Percentiles rank a stretch among this genome's conserved stretches.
phyloP scores from a whole-genome alignment of 257 asterid species.

The Penstemon barbatus region DNA sequence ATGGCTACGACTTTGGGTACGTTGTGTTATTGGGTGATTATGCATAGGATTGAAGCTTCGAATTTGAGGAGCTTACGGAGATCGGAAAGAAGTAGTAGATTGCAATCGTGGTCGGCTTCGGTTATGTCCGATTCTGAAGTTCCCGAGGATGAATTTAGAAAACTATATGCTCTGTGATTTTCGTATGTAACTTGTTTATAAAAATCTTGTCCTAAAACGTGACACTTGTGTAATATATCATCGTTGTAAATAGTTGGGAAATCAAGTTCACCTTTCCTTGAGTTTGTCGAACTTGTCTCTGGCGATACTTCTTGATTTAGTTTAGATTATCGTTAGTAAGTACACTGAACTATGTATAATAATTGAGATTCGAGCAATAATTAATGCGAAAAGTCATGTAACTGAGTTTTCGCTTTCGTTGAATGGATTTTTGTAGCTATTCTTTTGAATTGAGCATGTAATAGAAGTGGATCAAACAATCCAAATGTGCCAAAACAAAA shows the following conservation, averaged over 20 bases:
- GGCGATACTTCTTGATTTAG: no score
- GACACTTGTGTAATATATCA: constrained; percentile 2
- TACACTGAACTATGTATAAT: no score
- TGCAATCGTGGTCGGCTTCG: constrained; percentile 52
- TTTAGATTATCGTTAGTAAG: no score
- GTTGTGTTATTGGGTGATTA: constrained; percentile 66
- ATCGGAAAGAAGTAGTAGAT: constrained; percentile 53
- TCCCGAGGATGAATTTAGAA: constrained; percentile 51
- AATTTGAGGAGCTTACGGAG: constrained; percentile 55
- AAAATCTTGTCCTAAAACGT: not conserved
- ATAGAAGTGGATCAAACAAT: constrained; percentile 23
- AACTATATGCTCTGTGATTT: constrained; percentile 65
- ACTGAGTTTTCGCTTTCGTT: not conserved
- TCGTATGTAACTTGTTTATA: not conserved
- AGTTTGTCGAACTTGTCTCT: no score
- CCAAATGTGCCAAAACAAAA: constrained; percentile 42
- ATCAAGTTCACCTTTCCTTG: no score
- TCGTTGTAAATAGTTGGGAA: no score
- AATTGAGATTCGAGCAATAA: no score
- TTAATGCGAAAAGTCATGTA: no score
- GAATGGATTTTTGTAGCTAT: constrained; percentile 26
- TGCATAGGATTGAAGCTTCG: constrained; percentile 69
- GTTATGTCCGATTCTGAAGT: constrained; percentile 51
- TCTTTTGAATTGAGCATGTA: constrained; percentile 12
- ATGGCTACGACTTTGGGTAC: constrained; percentile 71